A percentile compares a stretch with the other conserved stretches of the same genome.
phyloP scores from a whole-genome alignment of 2,329 filamentous ascomycete genomes.

The Monilinia laxa region DNA sequence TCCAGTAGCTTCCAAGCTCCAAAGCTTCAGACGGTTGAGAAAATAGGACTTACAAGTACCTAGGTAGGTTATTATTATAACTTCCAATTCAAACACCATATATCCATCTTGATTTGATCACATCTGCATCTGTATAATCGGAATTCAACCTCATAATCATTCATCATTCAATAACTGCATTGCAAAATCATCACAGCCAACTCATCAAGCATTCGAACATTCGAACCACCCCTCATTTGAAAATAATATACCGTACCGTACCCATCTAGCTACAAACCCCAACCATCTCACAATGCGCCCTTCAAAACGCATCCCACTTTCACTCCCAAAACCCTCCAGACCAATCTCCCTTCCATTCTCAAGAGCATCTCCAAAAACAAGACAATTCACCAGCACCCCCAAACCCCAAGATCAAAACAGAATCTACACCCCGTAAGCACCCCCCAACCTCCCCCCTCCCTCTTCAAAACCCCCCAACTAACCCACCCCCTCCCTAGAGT shows the following conservation, averaged over 20 bases:
- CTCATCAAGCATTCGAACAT: not conserved
- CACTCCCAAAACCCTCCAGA: not conserved
- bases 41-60: no score
- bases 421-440: slow-evolving; percentile 7
- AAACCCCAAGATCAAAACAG: not conserved
- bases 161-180: no score
- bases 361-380: not conserved
- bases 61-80: no score
- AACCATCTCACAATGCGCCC: slow-evolving; percentile 3
- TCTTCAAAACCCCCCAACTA: not conserved
- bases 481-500: slow-evolving; percentile 44
- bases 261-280: not conserved
- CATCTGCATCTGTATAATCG: not conserved
- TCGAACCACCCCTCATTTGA: not conserved
- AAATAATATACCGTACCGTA: not conserved
- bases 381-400: slow-evolving; percentile 8
- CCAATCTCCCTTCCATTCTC: not conserved
- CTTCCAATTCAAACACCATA: not conserved
- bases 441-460: no score
- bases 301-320: not conserved
- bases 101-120: not conserved
- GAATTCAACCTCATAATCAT: not conserved
- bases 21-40: not conserved
- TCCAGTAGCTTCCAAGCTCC: not conserved
- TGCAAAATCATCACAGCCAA: no score